These are phyloP conservation scores for Dactylonectria estremocensis DNA, from an alignment of 2,329 filamentous ascomycete species.

Conservation along the genomic window DNA sequence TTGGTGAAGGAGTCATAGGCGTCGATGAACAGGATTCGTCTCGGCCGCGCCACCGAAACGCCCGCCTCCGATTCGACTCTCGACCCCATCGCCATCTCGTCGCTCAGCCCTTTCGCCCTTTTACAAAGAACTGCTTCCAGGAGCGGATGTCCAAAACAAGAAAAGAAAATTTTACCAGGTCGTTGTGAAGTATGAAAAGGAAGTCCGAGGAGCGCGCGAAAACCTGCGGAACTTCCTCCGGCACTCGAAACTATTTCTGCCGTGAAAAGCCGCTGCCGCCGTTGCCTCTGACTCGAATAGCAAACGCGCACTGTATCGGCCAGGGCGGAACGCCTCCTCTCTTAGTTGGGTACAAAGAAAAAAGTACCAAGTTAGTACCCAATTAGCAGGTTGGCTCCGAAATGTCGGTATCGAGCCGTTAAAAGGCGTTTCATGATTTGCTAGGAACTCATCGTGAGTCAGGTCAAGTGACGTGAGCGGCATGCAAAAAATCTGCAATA, in stretches of 20 bases:
- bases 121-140: not conserved
- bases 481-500: slow-evolving; percentile 5
- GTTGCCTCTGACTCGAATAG: slow-evolving; percentile 40
- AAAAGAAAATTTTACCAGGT: not conserved
- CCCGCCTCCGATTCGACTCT: slow-evolving; percentile 26
- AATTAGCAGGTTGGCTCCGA: slow-evolving; percentile 21
- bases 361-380: slow-evolving; percentile 30
- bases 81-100: slow-evolving; percentile 42
- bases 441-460: not conserved
- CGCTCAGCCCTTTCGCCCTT: slow-evolving; percentile 1
- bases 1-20: slow-evolving; percentile 98
- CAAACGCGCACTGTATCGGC: not conserved
- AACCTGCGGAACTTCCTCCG: slow-evolving; percentile 20
- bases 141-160: not conserved
- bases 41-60: slow-evolving; percentile 32
- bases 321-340: slow-evolving; percentile 17
- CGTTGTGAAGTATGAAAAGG: not conserved
- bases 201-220: not conserved
- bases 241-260: slow-evolving; percentile 43
- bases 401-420: slow-evolving; percentile 11
- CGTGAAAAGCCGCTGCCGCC: slow-evolving; percentile 44
- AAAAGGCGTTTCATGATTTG: slow-evolving; percentile 7
- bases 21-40: slow-evolving; percentile 87
- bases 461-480: slow-evolving; percentile 6
- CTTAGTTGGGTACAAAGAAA: not conserved